Evolutionary conservation across 2,329 filamentous ascomycete genomes (phyloP), one percentile per base, ranked within the genome.

Genomic region (Drechslera avenae): DNA sequence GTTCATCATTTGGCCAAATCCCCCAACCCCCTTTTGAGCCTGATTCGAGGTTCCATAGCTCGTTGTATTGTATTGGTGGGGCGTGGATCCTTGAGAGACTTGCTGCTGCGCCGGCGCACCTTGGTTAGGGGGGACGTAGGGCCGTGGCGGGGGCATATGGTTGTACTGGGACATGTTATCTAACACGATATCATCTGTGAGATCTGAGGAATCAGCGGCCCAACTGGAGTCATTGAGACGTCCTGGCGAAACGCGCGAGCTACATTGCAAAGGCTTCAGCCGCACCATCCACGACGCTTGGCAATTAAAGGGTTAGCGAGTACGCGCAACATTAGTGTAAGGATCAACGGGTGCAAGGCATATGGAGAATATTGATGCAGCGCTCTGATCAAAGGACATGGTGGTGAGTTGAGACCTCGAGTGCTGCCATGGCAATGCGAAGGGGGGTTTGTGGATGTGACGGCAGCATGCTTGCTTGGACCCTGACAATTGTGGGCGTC

Each of bases 1-100:
- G 26, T 73, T 68, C 54, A 73, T 57, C 57, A 70, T 70, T 30
- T 64, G 59, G 1, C 67, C 67, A 35, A 72, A 64, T 4, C 54
- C 51, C 0, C 60, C 64, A 2, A 52, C 60, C 18, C 54, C 39
- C 52, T 67, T 70, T 9, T 64, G 54, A 9, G 55, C 28, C 18
- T 62, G 55, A 19, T 41, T 49, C 5, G 59, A 33, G n/a, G 46
- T 43, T 14, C 54, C 56, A 56, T 60, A 44, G 7, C 44, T 54
- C 16, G 60, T 51, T 13, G 60, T 41, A 32, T 56, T 48, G 14
- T 59, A 39, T 34, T 59, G 59, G 49, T 67, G 60, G 14, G 59
- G 36, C 12, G 59, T 48, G 23, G 57, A 39, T 18, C 53, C 54
- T 32, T 55, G 54, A 54, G 50, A 60, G 19, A 49, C 51, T 44